Evolutionary conservation across 2,329 filamentous ascomycete genomes (phyloP).

Genomic region (Lachnellula hyalina): DNA sequence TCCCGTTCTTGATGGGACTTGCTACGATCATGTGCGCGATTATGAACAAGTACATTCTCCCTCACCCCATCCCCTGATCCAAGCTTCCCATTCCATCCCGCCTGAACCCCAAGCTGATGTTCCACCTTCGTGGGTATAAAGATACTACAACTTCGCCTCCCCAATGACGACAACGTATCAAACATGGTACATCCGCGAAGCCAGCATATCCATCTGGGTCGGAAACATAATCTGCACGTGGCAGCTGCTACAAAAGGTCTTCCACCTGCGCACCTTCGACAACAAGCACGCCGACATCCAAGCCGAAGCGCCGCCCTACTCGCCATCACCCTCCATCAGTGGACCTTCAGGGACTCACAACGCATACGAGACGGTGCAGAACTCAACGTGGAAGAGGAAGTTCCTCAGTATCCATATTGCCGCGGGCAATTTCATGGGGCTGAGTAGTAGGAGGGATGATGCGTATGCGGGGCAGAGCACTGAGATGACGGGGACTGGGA

Average conservation of each 20-base stretch:
- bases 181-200: conserved; percentile 48
- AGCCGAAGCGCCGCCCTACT: conserved; percentile 1
- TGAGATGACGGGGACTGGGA: background rate
- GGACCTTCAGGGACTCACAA: background rate
- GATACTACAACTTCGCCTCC: conserved; percentile 24
- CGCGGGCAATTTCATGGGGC: background rate
- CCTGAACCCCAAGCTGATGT: background rate
- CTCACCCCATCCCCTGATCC: background rate
- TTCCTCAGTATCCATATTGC: background rate
- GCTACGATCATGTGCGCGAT: conserved; percentile 48
- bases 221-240: conserved; percentile 48
- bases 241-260: conserved; percentile 27
- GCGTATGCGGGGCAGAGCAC: background rate
- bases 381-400: background rate
- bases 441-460: background rate
- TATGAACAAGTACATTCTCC: conserved; percentile 39
- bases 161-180: conserved; percentile 27
- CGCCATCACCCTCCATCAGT: no score
- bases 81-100: no score
- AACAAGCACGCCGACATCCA: conserved; percentile 4
- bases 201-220: conserved; percentile 45
- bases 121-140: background rate
- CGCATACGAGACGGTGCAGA: background rate
- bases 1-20: conserved; percentile 42
- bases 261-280: conserved; percentile 20